Percentiles rank a stretch among this genome's conserved stretches.
These are phyloP conservation scores for Rubroshorea leprosula DNA, from an alignment of 345 rosid genomes.

Conservation along the genomic window DNA sequence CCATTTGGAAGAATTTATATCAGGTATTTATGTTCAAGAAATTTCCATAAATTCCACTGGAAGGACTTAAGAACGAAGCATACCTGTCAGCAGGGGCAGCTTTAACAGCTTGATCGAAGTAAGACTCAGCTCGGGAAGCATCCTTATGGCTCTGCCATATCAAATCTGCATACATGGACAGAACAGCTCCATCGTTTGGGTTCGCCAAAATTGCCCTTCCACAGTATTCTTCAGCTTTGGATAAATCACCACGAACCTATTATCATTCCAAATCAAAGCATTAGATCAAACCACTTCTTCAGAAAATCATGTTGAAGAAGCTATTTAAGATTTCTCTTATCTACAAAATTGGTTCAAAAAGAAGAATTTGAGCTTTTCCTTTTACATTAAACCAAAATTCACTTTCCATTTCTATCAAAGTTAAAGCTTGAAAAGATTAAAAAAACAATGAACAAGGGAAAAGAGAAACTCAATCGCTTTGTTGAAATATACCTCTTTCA, in stretches of 20 bases:
- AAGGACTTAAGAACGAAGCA: slow-evolving; percentile 10
- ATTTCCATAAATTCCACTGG: not conserved
- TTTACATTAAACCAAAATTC: too few relatives aligned
- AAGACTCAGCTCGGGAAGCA: slow-evolving; percentile 61
- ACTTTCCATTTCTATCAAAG: not conserved
- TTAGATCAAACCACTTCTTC: not conserved
- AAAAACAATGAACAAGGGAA: too few relatives aligned
- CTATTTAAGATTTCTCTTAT: not conserved
- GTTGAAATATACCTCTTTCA: slow-evolving; percentile 63
- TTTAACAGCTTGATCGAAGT: slow-evolving; percentile 74
- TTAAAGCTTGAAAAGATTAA: too few relatives aligned
- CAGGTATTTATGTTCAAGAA: not conserved
- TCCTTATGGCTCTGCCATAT: slow-evolving; percentile 72
- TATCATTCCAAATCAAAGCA: slow-evolving; percentile 14
- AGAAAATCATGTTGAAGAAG: not conserved
- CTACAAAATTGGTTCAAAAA: not conserved
- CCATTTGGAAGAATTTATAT: not conserved
- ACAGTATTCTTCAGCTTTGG: slow-evolving; percentile 78
- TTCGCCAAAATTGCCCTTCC: slow-evolving; percentile 64
- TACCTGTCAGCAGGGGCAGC: slow-evolving; percentile 84
- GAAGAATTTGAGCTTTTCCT: too few relatives aligned
- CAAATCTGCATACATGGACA: slow-evolving; percentile 80
- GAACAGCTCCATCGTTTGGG: slow-evolving; percentile 61
- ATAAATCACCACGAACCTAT: slow-evolving; percentile 59
- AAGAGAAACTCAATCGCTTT: too few relatives aligned